Conservation (phyloP, 176 grass and related monocot species). For the Melocanna baccifera region DNA sequence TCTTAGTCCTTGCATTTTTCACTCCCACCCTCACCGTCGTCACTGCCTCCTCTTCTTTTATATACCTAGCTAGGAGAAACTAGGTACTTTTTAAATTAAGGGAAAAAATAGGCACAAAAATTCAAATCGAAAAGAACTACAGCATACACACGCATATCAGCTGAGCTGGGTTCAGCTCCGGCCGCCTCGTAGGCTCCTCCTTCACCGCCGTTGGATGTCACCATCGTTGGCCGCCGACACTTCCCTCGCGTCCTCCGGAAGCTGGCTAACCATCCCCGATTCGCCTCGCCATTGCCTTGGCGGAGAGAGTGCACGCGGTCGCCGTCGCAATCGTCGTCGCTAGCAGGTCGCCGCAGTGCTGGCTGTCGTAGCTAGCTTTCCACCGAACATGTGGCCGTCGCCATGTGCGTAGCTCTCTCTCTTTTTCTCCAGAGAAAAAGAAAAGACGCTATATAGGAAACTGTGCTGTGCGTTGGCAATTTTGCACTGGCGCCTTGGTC, state of each 20-base stretch:
- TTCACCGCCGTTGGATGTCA: background rate
- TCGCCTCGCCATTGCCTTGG: background rate
- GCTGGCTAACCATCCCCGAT: background rate
- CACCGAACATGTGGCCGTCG: background rate
- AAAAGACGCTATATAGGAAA: too few relatives aligned
- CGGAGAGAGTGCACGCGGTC: background rate
- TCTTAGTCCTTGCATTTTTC: background rate
- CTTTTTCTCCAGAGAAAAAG: too few relatives aligned
- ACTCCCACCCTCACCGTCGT: background rate
- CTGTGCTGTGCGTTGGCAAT: background rate
- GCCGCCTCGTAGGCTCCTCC: background rate
- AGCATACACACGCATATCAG: too few relatives aligned
- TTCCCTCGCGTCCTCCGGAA: background rate
- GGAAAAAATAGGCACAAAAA: too few relatives aligned
- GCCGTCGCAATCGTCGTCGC: background rate
- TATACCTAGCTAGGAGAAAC: too few relatives aligned
- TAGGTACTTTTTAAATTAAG: too few relatives aligned
- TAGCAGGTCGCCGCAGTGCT: background rate
- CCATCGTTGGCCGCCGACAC: background rate
- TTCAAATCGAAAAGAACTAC: too few relatives aligned
- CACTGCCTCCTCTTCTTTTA: background rate
- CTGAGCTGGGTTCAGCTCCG: too few relatives aligned
- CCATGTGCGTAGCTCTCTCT: background rate
- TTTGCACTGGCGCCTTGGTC: background rate
- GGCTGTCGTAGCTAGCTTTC: background rate